Conservation (phyloP, 73 alveolate species). For the Stentor roeselii region DNA sequence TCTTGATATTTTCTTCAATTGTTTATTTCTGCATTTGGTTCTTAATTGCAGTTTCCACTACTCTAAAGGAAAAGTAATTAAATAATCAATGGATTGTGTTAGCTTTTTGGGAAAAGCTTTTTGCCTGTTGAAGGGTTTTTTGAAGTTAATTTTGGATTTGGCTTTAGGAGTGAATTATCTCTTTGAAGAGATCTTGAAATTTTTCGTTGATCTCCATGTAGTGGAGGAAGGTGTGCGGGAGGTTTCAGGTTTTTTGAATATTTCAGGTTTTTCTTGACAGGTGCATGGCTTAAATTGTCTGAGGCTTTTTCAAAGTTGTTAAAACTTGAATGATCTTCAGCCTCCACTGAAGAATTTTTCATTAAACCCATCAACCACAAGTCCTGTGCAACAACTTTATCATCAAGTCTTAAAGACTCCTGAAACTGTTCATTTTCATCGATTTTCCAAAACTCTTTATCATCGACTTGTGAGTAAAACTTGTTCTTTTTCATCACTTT, state of each 20-base stretch:
- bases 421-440: neutral
- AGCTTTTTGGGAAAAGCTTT: too few species aligned
- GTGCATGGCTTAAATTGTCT: too few species aligned
- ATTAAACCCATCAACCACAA: neutral
- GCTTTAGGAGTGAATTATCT: neutral
- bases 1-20: slow-evolving; percentile 31
- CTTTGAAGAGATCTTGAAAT: neutral
- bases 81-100: too few species aligned
- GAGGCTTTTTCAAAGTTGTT: too few species aligned
- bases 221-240: too few species aligned
- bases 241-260: neutral
- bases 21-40: slow-evolving; percentile 27
- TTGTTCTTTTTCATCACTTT: too few species aligned
- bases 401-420: neutral
- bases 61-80: too few species aligned
- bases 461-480: neutral
- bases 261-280: neutral
- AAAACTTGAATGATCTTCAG: too few species aligned
- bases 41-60: too few species aligned
- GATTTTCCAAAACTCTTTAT: neutral
- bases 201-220: neutral
- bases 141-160: too few species aligned
- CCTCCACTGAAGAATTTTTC: too few species aligned
- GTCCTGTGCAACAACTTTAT: neutral
- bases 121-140: neutral